Evolutionary conservation across 495 filamentous ascomycete species (phyloP), one percentile per base, ranked within the genome.

Genomic region (Daldinia childiae): DNA sequence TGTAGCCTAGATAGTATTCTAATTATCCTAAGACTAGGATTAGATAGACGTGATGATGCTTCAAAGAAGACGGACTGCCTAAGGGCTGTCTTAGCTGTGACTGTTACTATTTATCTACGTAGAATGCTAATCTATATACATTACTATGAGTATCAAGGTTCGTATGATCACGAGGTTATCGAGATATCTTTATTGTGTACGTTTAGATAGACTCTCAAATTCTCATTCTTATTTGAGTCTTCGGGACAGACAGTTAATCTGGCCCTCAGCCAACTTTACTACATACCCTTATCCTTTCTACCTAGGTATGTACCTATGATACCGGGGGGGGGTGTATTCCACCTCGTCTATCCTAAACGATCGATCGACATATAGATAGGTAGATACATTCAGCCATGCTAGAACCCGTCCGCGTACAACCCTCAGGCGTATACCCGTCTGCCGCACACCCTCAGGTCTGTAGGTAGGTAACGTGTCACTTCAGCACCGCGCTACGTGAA

Each of bases 401-500:
- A 24, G 19, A 24, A 48, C 43, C 43, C 43, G 43, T 24, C 19
- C 19, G 7, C 43, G 43, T 48, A 24, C 43, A 21, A 48, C 43
- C 43, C 9, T 5, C 43, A 48, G 4, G 43, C 43, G 43, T 24
- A 48, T 24, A 48, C 43, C 43, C 43, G 43, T 21, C 43, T 48
- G 43, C 17, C n/a, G n/a, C 43, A 8, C 43, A 12, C 43, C 43
- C 43, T 3, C 39, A 41, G 39, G 39, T 2, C 15, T 17, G n/a
- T 41, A 41, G n/a, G 39, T 2, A 5, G 7, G n/a, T 41, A 41
- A 17, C 39, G 39, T 41, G n/a, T 17, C 6, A 41, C 39, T 41
- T 41, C n/a, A n/a, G 39, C 39, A 6, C 38, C 0, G 7, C 38
- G 43, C 54, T 55, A 67, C 24, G 54, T 58, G 58, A 63, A 58